Evolutionary conservation across 257 asterid genomes (phyloP), one percentile per base, ranked within the genome.

Genomic region (Lycium barbarum): DNA sequence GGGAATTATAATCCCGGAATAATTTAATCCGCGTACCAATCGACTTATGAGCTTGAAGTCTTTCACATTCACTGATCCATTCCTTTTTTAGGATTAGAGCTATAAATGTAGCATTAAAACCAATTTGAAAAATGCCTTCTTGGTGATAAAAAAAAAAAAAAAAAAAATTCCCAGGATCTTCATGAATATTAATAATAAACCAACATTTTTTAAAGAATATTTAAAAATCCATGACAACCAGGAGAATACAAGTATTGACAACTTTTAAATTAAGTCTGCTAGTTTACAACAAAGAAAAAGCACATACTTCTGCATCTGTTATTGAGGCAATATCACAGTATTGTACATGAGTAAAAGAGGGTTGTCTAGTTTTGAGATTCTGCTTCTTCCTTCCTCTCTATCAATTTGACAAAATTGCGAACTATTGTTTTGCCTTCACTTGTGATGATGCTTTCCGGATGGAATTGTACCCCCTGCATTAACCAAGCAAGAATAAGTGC

Each of bases 381-480:
- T 53, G 91, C 93, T 91, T 78, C 82, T 78, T 95, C 98, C 68
- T 85, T 92, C 84, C 88, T 91, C 88, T 94, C 94, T 17, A 94
- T 91, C 88, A 90, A 14, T 88, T 94, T 94, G 88, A 94, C 86
- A 59, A 95, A 95, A 83, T 94, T 95, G 17, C 86, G 85, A 70
- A 95, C 98, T 11, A 95, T 94, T 49, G 91, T 90, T 83, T 84
- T 95, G 83, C 98, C 98, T 85, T 94, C 97, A 14, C 58, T 79
- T 12, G 98, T 93, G 85, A 95, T 95, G 79, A 95, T 94, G 81
- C 97, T 95, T 88, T 95, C 97, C 0, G 98, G 98, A 88, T 95
- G 97, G 86, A 95, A 95, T 57, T 95, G 98, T n/a, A 95, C 98
- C 13, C 98, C 98, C 98, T 95, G 90, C 87, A 88, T 86, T 78